A percentile compares a stretch with the other conserved stretches of the same genome.
phyloP scores from a whole-genome alignment of 2,329 filamentous ascomycete genomes.

The Curvularia spicifera region DNA sequence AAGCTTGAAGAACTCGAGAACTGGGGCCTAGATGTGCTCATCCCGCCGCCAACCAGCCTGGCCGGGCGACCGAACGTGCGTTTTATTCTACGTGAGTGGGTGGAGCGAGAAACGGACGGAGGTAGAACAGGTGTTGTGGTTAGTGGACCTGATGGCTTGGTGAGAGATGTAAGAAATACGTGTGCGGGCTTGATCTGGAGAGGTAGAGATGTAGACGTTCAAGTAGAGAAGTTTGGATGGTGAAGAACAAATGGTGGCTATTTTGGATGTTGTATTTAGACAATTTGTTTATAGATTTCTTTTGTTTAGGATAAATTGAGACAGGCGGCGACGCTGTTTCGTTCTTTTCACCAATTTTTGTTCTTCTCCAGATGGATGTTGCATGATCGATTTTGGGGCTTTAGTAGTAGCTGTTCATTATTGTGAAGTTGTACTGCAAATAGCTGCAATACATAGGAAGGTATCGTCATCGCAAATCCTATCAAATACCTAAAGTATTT shows the following conservation, averaged over 20 bases:
- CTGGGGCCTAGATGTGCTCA: constrained; percentile 59
- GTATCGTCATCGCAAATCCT: no score
- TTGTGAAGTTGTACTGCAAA: neutral
- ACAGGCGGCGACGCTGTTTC: neutral
- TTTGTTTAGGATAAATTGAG: neutral
- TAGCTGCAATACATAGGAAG: no score
- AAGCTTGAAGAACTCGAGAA: constrained; percentile 58
- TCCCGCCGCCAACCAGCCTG: constrained; percentile 62
- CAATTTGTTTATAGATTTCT: neutral
- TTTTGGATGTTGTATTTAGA: neutral
- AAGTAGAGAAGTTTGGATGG: constrained; percentile 74
- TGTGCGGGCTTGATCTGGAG: constrained; percentile 58
- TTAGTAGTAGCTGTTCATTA: no score
- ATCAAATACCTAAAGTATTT: no score
- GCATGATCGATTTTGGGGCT: no score
- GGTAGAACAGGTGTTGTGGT: constrained; percentile 61
- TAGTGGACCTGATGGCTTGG: constrained; percentile 68
- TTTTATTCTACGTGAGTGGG: constrained; percentile 51
- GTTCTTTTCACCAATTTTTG: neutral
- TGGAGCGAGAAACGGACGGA: constrained; percentile 50
- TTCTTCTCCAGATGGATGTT: neutral
- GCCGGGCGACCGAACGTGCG: constrained; percentile 62
- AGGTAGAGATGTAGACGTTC: constrained; percentile 60
- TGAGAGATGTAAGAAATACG: constrained; percentile 65
- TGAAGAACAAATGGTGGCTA: constrained; percentile 35